A percentile compares a stretch with the other conserved stretches of the same genome.
These are phyloP conservation scores for Zoysia japonica DNA, from an alignment of 176 grass and related monocot genomes.

Conservation along the genomic window DNA sequence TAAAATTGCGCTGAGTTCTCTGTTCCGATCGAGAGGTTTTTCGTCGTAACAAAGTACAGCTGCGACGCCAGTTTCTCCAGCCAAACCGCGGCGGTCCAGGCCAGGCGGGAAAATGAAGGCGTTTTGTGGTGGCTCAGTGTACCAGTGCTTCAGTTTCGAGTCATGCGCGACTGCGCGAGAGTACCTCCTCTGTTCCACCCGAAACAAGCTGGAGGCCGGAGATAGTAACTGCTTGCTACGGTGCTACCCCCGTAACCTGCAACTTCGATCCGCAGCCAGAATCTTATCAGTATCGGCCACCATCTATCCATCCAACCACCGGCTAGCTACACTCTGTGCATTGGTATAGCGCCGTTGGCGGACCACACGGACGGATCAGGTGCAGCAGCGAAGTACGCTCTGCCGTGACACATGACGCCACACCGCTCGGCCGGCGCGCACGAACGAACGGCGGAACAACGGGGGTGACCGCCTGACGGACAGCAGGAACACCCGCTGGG, in stretches of 20 bases:
- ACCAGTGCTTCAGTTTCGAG: background rate
- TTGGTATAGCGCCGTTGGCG: background rate
- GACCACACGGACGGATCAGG: background rate
- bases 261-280: background rate
- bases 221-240: background rate
- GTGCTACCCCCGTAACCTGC: background rate
- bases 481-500: background rate
- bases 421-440: conserved; percentile 2
- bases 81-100: background rate
- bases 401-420: conserved; percentile 34
- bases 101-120: background rate
- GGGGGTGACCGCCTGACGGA: background rate
- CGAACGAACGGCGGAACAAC: background rate
- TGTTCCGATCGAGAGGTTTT: conserved; percentile 20
- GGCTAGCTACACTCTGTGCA: background rate
- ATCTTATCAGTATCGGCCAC: background rate
- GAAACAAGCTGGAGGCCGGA: conserved; percentile 2
- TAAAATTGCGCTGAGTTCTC: background rate
- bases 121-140: conserved; percentile 29
- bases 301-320: background rate
- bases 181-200: background rate
- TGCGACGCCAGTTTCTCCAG: conserved; percentile 21
- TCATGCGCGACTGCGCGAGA: too few relatives aligned
- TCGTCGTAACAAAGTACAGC: background rate
- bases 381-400: background rate